These are phyloP conservation scores for Escovopsis sp. DNA, from an alignment of 2,329 filamentous ascomycete genomes.

Conservation along the genomic window DNA sequence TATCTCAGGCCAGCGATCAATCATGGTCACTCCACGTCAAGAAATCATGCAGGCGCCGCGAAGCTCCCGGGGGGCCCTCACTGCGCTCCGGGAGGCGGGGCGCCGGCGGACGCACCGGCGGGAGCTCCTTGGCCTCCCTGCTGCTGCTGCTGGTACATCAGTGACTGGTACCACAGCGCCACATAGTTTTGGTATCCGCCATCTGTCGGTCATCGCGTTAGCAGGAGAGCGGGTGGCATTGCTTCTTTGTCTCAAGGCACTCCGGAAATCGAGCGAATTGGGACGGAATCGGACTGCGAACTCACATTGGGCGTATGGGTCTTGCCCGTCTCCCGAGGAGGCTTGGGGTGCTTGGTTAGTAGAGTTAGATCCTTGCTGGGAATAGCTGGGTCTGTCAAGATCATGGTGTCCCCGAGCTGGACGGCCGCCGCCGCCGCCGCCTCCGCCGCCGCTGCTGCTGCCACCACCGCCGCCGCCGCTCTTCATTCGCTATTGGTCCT, in stretches of 20 bases:
- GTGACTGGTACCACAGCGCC: slow-evolving; percentile 65
- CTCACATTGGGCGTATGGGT: slow-evolving; percentile 65
- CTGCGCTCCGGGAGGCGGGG: slow-evolving; percentile 22
- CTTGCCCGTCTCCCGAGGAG: slow-evolving; percentile 36
- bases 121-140: slow-evolving; percentile 23
- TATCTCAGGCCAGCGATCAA: slow-evolving; percentile 1
- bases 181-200: slow-evolving; percentile 73
- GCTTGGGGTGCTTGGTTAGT: slow-evolving; percentile 29
- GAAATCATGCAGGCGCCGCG: slow-evolving; percentile 4
- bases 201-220: slow-evolving; percentile 28
- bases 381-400: slow-evolving; percentile 38
- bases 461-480: slow-evolving; percentile 29
- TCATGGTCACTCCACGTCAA: slow-evolving; percentile 7
- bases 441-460: slow-evolving; percentile 22
- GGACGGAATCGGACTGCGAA: slow-evolving; percentile 5
- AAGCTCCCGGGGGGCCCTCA: slow-evolving; percentile 13
- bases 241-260: too few relatives aligned
- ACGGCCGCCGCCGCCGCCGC: slow-evolving; percentile 25
- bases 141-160: slow-evolving; percentile 31
- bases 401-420: slow-evolving; percentile 33
- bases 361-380: slow-evolving; percentile 30
- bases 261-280: too few relatives aligned
- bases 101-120: slow-evolving; percentile 21
- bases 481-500: slow-evolving; percentile 33
- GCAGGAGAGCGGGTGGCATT: too few relatives aligned